Evolutionary conservation across 2,329 filamentous ascomycete genomes (phyloP).

Genomic region (Aspergillus arachidicola): DNA sequence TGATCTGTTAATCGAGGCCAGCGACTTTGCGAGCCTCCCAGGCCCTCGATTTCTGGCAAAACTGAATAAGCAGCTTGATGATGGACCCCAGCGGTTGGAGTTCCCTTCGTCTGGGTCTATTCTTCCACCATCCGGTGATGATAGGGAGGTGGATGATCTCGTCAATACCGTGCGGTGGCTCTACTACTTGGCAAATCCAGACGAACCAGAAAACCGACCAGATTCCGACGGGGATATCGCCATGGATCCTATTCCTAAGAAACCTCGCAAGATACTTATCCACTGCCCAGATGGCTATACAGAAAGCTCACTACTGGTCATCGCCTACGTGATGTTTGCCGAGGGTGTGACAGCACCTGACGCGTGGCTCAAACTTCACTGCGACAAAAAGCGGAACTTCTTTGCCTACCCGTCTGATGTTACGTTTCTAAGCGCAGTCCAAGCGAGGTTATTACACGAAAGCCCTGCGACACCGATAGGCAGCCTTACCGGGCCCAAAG

Average conservation of each 20-base stretch:
- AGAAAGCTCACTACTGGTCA: conserved; percentile 82
- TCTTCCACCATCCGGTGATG: conserved; percentile 79
- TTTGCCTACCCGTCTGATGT: conserved; percentile 95
- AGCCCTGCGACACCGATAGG: conserved; percentile 35
- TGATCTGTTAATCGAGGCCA: conserved; percentile 86
- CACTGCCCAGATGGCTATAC: conserved; percentile 97
- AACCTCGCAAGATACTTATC: conserved; percentile 73
- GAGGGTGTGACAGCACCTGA: conserved; percentile 78
- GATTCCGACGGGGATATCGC: conserved; percentile 60
- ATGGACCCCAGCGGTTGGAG: conserved; percentile 64
- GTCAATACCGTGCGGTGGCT: conserved; percentile 90
- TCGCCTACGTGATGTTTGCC: conserved; percentile 93
- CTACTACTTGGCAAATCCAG: conserved; percentile 74
- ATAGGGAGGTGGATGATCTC: conserved; percentile 79
- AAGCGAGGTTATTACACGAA: conserved; percentile 69
- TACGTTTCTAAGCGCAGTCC: conserved; percentile 73
- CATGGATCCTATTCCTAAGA: conserved; percentile 48
- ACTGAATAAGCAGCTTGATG: conserved; percentile 60
- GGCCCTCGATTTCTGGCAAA: conserved; percentile 67
- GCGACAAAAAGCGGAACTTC: conserved; percentile 81
- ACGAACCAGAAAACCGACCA: conserved; percentile 38
- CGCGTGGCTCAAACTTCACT: conserved; percentile 86
- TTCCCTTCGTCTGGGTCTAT: conserved; percentile 97
- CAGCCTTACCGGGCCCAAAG: conserved; percentile 30
- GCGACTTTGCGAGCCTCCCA: conserved; percentile 76